Evolutionary conservation across 768 basidiomycete species (phyloP).

Genomic region (Inosperma sp.): DNA sequence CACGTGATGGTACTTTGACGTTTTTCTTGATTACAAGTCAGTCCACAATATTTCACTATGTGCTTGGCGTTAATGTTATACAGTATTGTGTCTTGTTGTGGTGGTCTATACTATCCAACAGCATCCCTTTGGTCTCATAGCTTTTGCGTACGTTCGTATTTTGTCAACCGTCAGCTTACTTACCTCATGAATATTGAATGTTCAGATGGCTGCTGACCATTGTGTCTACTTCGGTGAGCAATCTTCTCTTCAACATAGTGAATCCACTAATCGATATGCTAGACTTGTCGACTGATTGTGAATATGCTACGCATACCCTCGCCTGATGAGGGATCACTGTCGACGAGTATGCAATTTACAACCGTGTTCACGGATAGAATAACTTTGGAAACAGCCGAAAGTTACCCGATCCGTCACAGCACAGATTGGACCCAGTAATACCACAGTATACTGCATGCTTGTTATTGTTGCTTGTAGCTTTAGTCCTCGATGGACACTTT

Average conservation of each 20-base stretch:
- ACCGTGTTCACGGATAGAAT: slow-evolving; percentile 17
- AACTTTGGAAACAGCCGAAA: slow-evolving; percentile 10
- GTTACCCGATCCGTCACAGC: not conserved
- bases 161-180: not conserved
- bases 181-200: not conserved
- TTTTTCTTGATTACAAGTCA: slow-evolving; percentile 20
- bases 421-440: no score
- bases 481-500: not conserved
- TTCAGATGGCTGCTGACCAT: slow-evolving; percentile 24
- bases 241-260: not conserved
- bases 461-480: not conserved
- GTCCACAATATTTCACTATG: slow-evolving; percentile 5
- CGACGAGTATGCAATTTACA: slow-evolving; percentile 18
- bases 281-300: slow-evolving; percentile 26
- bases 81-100: slow-evolving; percentile 20
- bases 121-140: slow-evolving; percentile 17
- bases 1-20: slow-evolving; percentile 24
- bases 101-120: slow-evolving; percentile 17
- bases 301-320: slow-evolving; percentile 18
- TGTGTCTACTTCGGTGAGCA: slow-evolving; percentile 19
- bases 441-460: no score
- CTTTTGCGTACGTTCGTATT: slow-evolving; percentile 20
- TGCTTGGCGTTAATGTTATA: not conserved
- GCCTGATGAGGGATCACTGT: slow-evolving; percentile 2
- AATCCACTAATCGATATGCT: not conserved